These are phyloP conservation scores for Adansonia rubrostipa DNA, from an alignment of 441 rosid genomes.

Conservation along the genomic window DNA sequence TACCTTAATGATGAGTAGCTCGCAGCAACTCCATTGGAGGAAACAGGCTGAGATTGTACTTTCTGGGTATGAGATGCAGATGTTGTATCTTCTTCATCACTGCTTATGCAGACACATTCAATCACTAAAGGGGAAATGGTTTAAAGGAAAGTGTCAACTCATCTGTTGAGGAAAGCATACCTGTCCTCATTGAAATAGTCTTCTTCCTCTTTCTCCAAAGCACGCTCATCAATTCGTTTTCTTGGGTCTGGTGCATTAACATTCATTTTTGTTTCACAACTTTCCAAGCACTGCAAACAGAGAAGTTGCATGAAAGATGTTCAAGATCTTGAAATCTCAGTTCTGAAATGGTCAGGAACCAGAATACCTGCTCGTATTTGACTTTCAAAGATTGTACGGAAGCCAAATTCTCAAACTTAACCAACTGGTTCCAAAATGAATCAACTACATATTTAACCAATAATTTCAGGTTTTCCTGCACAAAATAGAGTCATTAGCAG, in stretches of 20 bases:
- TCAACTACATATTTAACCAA: conserved; percentile 80
- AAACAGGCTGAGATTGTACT: conserved; percentile 53
- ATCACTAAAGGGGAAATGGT: conserved; percentile 31
- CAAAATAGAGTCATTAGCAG: conserved; percentile 27
- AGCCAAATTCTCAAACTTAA: conserved; percentile 69
- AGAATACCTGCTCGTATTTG: conserved; percentile 92
- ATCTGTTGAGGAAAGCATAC: conserved; percentile 40
- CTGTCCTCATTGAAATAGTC: conserved; percentile 97
- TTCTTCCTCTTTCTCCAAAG: conserved; percentile 95
- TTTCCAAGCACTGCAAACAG: conserved; percentile 79
- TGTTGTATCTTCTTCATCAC: conserved; percentile 95
- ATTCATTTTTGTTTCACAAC: conserved; percentile 57
- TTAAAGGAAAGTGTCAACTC: conserved; percentile 6
- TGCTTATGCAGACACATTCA: conserved; percentile 32
- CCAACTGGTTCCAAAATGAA: conserved; percentile 88
- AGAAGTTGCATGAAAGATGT: conserved; percentile 27
- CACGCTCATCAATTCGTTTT: conserved; percentile 84
- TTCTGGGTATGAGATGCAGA: conserved; percentile 70
- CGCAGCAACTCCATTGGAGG: conserved; percentile 77
- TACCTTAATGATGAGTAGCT: conserved; percentile 68
- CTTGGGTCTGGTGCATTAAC: conserved; percentile 65
- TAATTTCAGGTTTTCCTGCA: conserved; percentile 80
- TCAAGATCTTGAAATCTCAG: neutral
- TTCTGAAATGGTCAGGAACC: conserved; percentile 21
- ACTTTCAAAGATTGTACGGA: conserved; percentile 79